Conservation (phyloP, 2,329 filamentous ascomycete species). For the Neonectria faginata region DNA sequence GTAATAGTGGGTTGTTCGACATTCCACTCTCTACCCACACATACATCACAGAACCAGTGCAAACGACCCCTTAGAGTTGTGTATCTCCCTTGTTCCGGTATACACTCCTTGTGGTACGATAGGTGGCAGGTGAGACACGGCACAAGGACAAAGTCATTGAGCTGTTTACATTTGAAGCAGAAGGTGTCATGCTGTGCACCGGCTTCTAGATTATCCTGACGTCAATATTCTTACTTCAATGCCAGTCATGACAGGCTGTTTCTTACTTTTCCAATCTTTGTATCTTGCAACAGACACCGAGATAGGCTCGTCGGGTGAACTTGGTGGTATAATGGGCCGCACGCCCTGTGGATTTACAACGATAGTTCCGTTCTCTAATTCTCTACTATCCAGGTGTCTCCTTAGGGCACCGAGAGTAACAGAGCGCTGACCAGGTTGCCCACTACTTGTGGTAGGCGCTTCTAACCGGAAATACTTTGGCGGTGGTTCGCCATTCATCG, state of each 20-base stretch:
- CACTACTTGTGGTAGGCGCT: background rate
- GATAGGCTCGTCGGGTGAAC: background rate
- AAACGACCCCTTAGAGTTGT: background rate
- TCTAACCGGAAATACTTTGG: background rate
- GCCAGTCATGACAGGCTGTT: background rate
- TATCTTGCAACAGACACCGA: background rate
- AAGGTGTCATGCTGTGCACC: background rate
- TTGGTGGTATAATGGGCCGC: background rate
- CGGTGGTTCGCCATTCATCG: background rate
- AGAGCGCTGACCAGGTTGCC: background rate
- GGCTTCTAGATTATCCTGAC: background rate
- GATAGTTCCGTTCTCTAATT: background rate
- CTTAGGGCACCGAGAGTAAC: background rate
- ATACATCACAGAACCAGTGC: background rate
- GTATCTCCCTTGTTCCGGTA: background rate
- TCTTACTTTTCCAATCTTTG: conserved; percentile 1
- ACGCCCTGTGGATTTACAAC: background rate
- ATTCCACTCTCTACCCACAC: background rate
- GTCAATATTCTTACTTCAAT: background rate
- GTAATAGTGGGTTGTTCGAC: background rate
- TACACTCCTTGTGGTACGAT: background rate
- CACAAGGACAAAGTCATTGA: background rate
- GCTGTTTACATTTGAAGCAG: background rate
- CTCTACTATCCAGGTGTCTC: background rate
- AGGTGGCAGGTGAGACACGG: background rate